These are phyloP conservation scores for Leccinum longicurvipes DNA, from an alignment of 768 basidiomycete genomes.

Conservation along the genomic window DNA sequence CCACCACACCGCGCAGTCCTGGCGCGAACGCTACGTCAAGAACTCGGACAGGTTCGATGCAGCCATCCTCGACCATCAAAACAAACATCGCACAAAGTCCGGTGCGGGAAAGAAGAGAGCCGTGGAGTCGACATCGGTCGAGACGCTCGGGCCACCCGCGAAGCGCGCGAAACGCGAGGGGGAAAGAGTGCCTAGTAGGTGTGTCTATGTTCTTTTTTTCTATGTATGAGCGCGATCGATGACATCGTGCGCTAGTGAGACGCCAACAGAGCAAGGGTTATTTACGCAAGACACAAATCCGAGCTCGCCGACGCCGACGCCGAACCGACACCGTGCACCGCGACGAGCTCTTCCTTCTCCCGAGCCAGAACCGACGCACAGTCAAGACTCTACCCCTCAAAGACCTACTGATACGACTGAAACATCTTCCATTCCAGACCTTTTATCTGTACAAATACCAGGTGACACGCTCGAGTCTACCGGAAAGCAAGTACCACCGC, in stretches of 20 bases:
- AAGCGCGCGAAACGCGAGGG: conserved; percentile 9
- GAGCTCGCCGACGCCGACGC: neutral
- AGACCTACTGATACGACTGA: neutral
- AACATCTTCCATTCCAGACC: neutral
- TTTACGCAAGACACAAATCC: neutral
- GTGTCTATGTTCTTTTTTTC: neutral
- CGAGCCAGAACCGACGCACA: neutral
- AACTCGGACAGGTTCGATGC: conserved; percentile 41
- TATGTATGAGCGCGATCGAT: no score
- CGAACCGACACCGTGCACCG: neutral
- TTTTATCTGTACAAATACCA: neutral
- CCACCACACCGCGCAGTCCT: conserved; percentile 56
- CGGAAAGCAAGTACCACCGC: neutral
- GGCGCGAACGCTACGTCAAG: conserved; percentile 59
- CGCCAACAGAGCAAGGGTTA: neutral
- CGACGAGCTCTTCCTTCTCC: neutral
- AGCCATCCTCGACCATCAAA: conserved; percentile 40
- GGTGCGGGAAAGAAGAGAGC: conserved; percentile 4
- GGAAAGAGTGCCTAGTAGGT: neutral
- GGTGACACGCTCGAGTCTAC: neutral
- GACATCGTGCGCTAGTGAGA: conserved; percentile 5
- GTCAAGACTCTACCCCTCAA: neutral
- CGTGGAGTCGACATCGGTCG: neutral
- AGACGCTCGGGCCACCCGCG: neutral
- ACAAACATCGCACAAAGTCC: conserved; percentile 23